Evolutionary conservation across 129 eudicot species (phyloP).

Genomic region (Lactuca saligna): DNA sequence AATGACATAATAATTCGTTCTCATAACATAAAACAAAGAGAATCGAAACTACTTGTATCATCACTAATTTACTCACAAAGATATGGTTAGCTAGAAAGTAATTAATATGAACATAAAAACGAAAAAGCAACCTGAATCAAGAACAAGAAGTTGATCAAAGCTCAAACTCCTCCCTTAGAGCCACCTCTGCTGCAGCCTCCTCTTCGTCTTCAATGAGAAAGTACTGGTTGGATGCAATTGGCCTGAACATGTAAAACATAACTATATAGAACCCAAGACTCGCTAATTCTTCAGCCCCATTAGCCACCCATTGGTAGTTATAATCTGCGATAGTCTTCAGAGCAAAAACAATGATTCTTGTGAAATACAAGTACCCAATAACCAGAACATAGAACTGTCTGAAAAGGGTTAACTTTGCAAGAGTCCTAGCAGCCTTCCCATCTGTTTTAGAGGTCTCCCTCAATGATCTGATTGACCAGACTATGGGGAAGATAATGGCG

Average conservation of each 20-base stretch:
- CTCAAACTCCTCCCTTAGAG: slow-evolving; percentile 22
- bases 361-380: slow-evolving; percentile 38
- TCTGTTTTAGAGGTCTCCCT: slow-evolving; percentile 40
- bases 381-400: slow-evolving; percentile 28
- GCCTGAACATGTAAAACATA: slow-evolving; percentile 53
- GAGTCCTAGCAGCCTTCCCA: slow-evolving; percentile 36
- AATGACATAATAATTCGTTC: neutral
- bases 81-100: slow-evolving; percentile 5
- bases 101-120: slow-evolving; percentile 12
- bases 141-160: slow-evolving; percentile 3
- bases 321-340: slow-evolving; percentile 28
- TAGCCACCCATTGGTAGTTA: slow-evolving; percentile 38
- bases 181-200: slow-evolving; percentile 29
- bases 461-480: slow-evolving; percentile 30
- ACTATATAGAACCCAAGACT: slow-evolving; percentile 36
- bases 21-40: neutral
- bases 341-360: slow-evolving; percentile 40
- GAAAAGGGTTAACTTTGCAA: slow-evolving; percentile 34
- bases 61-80: slow-evolving; percentile 1
- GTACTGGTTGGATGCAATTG: slow-evolving; percentile 43
- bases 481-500: slow-evolving; percentile 36
- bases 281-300: slow-evolving; percentile 35
- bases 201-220: slow-evolving; percentile 34
- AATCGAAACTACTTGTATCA: neutral
- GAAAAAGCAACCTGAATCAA: slow-evolving; percentile 3